Base-by-base conservation (phyloP, 768 basidiomycete species). In the Crepidotus variabilis region DNA sequence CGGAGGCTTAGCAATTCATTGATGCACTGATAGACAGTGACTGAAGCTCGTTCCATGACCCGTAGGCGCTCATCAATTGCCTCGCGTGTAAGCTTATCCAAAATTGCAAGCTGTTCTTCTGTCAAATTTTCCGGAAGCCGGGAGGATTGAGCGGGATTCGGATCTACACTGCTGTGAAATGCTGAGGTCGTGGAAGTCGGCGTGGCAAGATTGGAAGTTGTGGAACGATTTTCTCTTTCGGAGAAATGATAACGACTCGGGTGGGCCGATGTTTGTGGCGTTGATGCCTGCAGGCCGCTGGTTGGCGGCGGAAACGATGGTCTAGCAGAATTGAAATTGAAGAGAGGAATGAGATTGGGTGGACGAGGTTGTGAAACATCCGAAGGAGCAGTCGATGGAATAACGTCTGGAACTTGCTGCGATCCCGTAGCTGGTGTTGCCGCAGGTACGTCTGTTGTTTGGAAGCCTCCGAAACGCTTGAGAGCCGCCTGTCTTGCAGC, bases 1-100 rank as follows among this genome's bases (percentile, higher is more conserved):
- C 89, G 75, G 67, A 92, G 76, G 61, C 84, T 75, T 68, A 87
- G 80, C 58, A 97, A 76, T 62, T 97, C 92, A 60, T 90, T 87
- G 53, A 92, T 80, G 63, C 92, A 87, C 18, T 79, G 78, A 65
- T 83, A 83, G n/a, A 94, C 75, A 2, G 85, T 80, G 35, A 76
- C 76, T 36, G 92, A 90, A 36, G 95, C 87, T 16, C 84, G 81
- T 70, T 93, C 87, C 35, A 98, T 72, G 36, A 92, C 79, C 45
- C 84, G 78, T 58, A 98, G 70, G 54, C 92, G 82, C 63, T 94
- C 92, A 61, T 94, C 91, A 50, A 97, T 88, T 6, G 88, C 88
- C 61, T 90, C 88, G 53, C 90, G 76, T 23, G 90, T 92, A 36
- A 87, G 66, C 23, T 63, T 72, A 60, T 93, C 90, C 70, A 93